These are phyloP conservation scores for Ophiostoma sp. DNA, from an alignment of 2,329 filamentous ascomycete genomes.

Conservation along the genomic window DNA sequence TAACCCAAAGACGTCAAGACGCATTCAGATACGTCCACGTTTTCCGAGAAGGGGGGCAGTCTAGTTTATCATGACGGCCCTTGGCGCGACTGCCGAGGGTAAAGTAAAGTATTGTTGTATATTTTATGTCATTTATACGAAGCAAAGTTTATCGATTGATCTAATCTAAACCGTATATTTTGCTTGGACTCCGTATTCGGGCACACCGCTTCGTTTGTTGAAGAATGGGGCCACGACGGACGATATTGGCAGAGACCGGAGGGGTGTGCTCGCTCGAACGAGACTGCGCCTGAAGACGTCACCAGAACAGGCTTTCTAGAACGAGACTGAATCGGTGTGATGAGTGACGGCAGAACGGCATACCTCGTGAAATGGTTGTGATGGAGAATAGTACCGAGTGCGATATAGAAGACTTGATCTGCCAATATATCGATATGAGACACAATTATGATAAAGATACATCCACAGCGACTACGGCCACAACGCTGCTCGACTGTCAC, in stretches of 20 bases:
- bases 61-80: not conserved
- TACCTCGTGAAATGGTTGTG: not conserved
- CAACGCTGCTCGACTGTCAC: constrained; percentile 8
- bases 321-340: not conserved
- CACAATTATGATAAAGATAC: not conserved
- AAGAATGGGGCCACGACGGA: constrained; percentile 9
- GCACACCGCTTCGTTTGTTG: constrained; percentile 7
- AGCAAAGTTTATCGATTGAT: no score
- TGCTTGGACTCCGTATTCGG: not conserved
- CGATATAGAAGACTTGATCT: not conserved
- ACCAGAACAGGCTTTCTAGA: not conserved
- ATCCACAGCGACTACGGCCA: not conserved
- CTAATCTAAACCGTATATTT: not conserved
- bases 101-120: not conserved
- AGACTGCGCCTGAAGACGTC: not conserved
- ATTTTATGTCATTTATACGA: not conserved
- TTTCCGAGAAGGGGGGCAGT: constrained; percentile 2
- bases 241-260: not conserved
- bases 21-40: constrained; percentile 10
- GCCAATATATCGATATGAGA: not conserved
- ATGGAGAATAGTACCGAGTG: not conserved
- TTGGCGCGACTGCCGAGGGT: constrained; percentile 11
- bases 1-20: not conserved
- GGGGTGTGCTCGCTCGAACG: not conserved
- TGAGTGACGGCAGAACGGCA: not conserved